Percentiles rank a stretch among this genome's conserved stretches.
These are phyloP conservation scores for Penicillium corylophilum DNA, from an alignment of 2,329 filamentous ascomycete species.

Conservation along the genomic window DNA sequence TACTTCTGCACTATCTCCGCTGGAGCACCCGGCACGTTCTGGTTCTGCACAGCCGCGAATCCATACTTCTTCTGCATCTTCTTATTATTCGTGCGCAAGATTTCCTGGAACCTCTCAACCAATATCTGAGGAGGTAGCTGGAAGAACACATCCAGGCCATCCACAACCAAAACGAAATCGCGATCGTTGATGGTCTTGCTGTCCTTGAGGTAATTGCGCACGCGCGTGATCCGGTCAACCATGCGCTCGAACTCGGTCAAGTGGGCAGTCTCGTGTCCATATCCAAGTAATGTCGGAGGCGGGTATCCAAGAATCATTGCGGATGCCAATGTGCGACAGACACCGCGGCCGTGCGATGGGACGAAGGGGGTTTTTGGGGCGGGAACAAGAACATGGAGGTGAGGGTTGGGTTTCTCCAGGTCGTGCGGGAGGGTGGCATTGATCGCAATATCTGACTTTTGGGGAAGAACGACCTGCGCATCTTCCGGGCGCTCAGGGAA, in stretches of 20 bases:
- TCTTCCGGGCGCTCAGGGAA: conserved; percentile 33
- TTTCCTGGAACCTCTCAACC: conserved; percentile 60
- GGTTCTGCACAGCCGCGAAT: conserved; percentile 24
- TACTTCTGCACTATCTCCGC: conserved; percentile 41
- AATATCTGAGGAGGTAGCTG: conserved; percentile 65
- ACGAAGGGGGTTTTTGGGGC: conserved; percentile 43
- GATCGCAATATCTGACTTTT: conserved; percentile 15
- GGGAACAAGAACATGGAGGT: conserved; percentile 58
- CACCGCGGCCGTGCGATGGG: conserved; percentile 30
- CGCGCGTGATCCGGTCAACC: conserved; percentile 47
- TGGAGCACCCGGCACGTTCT: conserved; percentile 16
- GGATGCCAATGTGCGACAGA: conserved; percentile 59
- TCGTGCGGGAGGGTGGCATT: conserved; percentile 32
- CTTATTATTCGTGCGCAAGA: conserved; percentile 54
- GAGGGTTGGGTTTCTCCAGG: conserved; percentile 36
- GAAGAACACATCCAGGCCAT: conserved; percentile 64
- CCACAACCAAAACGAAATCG: conserved; percentile 63
- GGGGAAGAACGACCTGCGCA: conserved; percentile 27
- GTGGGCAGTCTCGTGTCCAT: conserved; percentile 32
- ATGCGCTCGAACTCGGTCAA: conserved; percentile 42
- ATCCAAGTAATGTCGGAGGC: conserved; percentile 55
- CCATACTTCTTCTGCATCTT: conserved; percentile 54
- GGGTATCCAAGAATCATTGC: conserved; percentile 61
- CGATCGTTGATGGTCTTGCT: conserved; percentile 52
- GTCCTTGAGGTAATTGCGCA: conserved; percentile 50